Evolutionary conservation across 345 rosid genomes (phyloP), one percentile per base, ranked within the genome.

Genomic region (Lenwebbia sp.): DNA sequence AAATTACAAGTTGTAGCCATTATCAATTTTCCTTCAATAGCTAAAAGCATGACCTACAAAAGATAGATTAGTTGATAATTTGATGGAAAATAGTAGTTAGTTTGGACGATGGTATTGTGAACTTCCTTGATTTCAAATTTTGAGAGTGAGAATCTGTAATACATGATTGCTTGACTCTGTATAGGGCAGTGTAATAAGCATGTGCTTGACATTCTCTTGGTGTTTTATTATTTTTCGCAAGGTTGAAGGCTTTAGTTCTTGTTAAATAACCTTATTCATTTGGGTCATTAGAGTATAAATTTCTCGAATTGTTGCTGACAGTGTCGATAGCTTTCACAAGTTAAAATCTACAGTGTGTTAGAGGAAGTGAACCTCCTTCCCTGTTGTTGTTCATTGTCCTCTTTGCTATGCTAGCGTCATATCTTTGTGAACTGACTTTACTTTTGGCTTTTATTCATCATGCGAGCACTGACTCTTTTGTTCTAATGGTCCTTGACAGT

Each of bases 401-500:
- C 78, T 70, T 70, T 33, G 78, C 44, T 33, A 33, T 70, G 47
- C 44, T 19, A 33, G 47, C 25, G 13, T 70, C 78, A 19, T 33
- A 33, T 33, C 25, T 33, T 70, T 33, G 44, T 70, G 78, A 70
- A 70, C 78, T 70, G 47, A 70, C 78, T 70, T 70, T 37, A 40
- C 21, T 8, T 70, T 70, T 33, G 47, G 47, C 25, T 6, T 33
- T 70, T 9, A 70, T 70, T 33, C 78, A 70, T 33, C 78, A 70
- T 5, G 54, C 15, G 53, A 41, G 5, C 51, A 30, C 30, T 28
- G 33, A 47, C 87, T 58, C 78, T 44, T 26, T 60, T 56, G 26
- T 30, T 83, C 86, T 4, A 6, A 54, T 82, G 26, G 85, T 65
- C 12, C 44, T 70, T 49, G 54, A 26, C 94, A 98, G 99, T 90